Base-by-base conservation (phyloP, 2,329 filamentous ascomycete species). In the Colletotrichum eleusines region DNA sequence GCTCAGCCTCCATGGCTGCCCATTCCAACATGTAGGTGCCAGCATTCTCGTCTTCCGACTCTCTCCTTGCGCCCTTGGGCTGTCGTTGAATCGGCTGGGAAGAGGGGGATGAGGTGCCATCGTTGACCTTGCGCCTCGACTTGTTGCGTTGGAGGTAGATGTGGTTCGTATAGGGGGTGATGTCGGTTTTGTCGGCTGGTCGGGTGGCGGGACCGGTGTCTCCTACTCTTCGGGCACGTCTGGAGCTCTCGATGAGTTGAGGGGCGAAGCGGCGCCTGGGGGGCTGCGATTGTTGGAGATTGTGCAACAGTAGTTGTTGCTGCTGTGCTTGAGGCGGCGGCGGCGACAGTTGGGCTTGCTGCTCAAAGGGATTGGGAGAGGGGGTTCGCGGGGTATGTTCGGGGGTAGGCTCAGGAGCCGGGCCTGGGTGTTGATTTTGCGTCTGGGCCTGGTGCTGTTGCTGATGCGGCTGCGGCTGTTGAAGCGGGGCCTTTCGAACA, bases 191-290 rank as follows among this genome's bases (percentile, higher is more conserved):
- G 81, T 93, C 90, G 69, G 87, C 87, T 14, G 88, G 89, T 64
- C 85, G 85, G 28, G 90, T 88, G 38, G 90, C 88, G 26, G 90
- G 89, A 7, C 85, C 86, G 1, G 85, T 80, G 75, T 94, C 91
- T 26, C 90, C 90, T 20, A 87, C 87, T 76, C 90, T 90, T 73
- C 92, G 89, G 42, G 90, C 90, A 63, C 94, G 87, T 75, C 90
- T 89, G 5, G 92, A 92, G 3, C 93, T 95, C 80, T 95, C 94
- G 72, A 97, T 91, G 66, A 97, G 84, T 76, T 95, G 91, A 16
- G 94, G 94, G 38, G 91, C 87, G 79, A 97, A 97, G 71, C 83
- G 82, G 73, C 86, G 84, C 38, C 53, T 28, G 44, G 64, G 64
- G 28, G 28, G 44, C 11, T 59, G 69, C 35, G 73, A 76, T 50